Base-by-base conservation (phyloP, 2,329 filamentous ascomycete species). In the Xylariaceae sp. region DNA sequence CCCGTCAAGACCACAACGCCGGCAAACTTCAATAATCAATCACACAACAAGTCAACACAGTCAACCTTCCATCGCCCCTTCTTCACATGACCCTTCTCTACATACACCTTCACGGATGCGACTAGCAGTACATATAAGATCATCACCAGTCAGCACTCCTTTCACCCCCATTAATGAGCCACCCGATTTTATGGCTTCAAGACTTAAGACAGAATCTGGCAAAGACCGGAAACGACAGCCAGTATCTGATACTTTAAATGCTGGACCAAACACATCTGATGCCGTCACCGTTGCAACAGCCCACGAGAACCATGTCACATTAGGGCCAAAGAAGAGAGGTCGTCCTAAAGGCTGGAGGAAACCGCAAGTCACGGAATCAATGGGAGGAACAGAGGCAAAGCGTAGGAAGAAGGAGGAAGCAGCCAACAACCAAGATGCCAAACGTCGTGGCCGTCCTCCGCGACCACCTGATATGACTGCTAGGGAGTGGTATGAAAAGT, bases 301-400 rank as follows among this genome's bases (percentile, higher is more conserved):
- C 22, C 22, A 28, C 4, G 22, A 28, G 22, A 28, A 28, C 22
- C 4, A 28, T 28, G 22, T 7, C 22, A 28, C 22, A 28, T 7
- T 28, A 28, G 61, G 56, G 33, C 56, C 55, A 1, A 65, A 54
- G 51, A 70, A 71, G 49, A 68, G 72, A 36, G 79, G 79, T 7
- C 71, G 79, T 6, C 79, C 80, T 5, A 75, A 76, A 47, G 78
- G 77, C 19, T 79, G 71, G 70, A 71, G 51, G 31, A 54, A 63
- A 36, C 51, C 45, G 38, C 52, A 57, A 39, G 45, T 6, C 34
- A 57, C 38, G 14, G 50, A 48, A 45, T 45, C 43, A 45, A 22
- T 50, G 17, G 38, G 43, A 39, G 18, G 22, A 7, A 5, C 47
- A 51, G n/a, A 43, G 18, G 31, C 43, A 39, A 33, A 40, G 17